Base-by-base conservation (phyloP, 164 flowering plant species). In the Vitis cinerea region DNA sequence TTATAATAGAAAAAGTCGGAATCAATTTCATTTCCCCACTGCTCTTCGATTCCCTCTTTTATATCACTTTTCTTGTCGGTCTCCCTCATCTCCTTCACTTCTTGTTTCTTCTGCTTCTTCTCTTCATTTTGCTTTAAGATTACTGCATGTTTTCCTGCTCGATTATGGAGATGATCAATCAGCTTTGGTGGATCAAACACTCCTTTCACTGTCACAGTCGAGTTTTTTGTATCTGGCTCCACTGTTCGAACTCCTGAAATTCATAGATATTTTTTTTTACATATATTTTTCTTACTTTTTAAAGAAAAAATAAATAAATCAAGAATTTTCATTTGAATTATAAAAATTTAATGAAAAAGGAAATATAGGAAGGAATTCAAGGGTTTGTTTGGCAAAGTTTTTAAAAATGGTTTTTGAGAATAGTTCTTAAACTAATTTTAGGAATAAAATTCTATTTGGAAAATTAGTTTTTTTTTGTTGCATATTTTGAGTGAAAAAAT, bases 141-240 rank as follows among this genome's bases (percentile, higher is more conserved):
- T 73, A 62, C 76, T 37, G 73, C 86, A 47, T 78, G 67, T 30
- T 74, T 84, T 9, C 82, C 81, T 12, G 67, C 9, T 63, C 63
- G 50, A 63, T 68, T 80, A 2, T 49, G 59, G 4, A 80, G 31
- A 27, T 29, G 59, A 1, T 70, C 76, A 4, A 77, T 72, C 0
- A 84, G 71, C 53, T 80, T 80, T n/a, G 62, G 65, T 5, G 83
- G 76, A 7, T 85, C 83, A n/a, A 85, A 56, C 4, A 49, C 63
- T 44, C 88, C 86, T 37, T 53, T 77, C 30, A 85, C 85, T 0
- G 69, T 75, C 73, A 85, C 83, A 1, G 27, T 56, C 56, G 79
- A 76, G 5, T 65, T 77, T 16, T 27, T 50, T 66, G 59, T 61
- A 62, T 85, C 81, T 27, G 80, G 37, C 15, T 76, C 80, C 17